Base-by-base conservation (phyloP, 2,329 filamentous ascomycete genomes). In the Colletotrichum melonis region DNA sequence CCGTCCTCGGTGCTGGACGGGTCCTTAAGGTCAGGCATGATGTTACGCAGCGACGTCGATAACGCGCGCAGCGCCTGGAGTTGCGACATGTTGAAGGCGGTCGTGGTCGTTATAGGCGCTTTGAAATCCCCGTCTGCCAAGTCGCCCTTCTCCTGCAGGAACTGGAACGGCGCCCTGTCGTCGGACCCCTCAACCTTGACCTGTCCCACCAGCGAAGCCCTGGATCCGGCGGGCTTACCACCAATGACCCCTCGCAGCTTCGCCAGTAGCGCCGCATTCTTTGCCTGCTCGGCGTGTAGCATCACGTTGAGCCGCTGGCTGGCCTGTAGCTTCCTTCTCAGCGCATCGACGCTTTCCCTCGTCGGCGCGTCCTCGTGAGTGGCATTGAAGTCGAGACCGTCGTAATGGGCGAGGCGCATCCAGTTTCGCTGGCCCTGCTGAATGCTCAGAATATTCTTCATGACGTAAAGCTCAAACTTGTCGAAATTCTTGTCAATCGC, bases 401-500 rank as follows among this genome's bases (percentile, higher is more conserved):
- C 91, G 84, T 99, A 98, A 86, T 98, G 96, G 60, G 90, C 90
- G 75, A 99, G 86, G 66, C 93, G 88, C 76, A 98, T 92, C 91
- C 93, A 98, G 71, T 90, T 89, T 78, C 93, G 86, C 74, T 96
- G 93, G 32, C 92, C 90, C 62, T 90, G 90, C 46, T 82, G 81
- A 52, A 96, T 90, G 54, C 90, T 92, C 75, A 97, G 84, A 77
- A 95, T 93, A 80, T 98, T 98, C 76, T 95, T 88, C 86, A 99
- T 88, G 64, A 95, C 92, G 84, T 96, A 98, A 69, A 99, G 93
- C 85, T 97, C 94, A 78, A 96, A 93, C 75, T 93, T 92, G 85
- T 97, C 94, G 80, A 96, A 96, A 76, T 94, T 94, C 82, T 92
- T 93, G 83, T 97, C 94, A 76, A 96, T 94, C 78, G 92, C 93